Evolutionary conservation across 805 yeast genomes (phyloP).

Genomic region (Schwanniomyces polymorphus): DNA sequence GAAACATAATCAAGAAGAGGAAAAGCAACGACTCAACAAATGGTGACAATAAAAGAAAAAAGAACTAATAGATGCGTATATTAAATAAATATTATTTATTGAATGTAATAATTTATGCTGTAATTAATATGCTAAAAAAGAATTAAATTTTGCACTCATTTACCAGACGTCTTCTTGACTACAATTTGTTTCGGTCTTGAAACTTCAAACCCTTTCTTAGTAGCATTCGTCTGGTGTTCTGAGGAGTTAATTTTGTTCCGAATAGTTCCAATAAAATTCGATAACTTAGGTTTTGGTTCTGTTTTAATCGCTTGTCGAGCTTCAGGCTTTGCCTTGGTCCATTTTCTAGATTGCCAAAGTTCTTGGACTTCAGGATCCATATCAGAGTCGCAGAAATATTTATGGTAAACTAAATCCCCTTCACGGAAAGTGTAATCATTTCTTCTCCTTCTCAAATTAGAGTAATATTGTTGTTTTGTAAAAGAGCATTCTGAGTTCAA

Average conservation of each 20-base stretch:
- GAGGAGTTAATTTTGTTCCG: neutral
- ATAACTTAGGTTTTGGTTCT: neutral
- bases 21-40: constrained; percentile 20
- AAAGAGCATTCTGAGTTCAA: constrained; percentile 8
- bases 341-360: constrained; percentile 51
- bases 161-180: neutral
- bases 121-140: neutral
- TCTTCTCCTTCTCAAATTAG: constrained; percentile 15
- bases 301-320: neutral
- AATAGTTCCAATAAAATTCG: neutral
- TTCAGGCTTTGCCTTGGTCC: neutral
- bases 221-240: neutral
- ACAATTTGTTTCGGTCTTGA: constrained; percentile 34
- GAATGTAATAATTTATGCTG: neutral
- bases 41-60: constrained; percentile 16
- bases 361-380: constrained; percentile 54
- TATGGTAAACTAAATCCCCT: constrained; percentile 52
- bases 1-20: constrained; percentile 57
- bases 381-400: constrained; percentile 34
- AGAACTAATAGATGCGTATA: constrained; percentile 7
- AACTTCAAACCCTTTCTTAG: constrained; percentile 29
- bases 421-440: constrained; percentile 62
- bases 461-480: constrained; percentile 15
- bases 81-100: neutral
- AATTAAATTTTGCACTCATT: neutral